Evolutionary conservation across 345 rosid genomes (phyloP), one percentile per base, ranked within the genome.

Genomic region (Arabis hirsuta): DNA sequence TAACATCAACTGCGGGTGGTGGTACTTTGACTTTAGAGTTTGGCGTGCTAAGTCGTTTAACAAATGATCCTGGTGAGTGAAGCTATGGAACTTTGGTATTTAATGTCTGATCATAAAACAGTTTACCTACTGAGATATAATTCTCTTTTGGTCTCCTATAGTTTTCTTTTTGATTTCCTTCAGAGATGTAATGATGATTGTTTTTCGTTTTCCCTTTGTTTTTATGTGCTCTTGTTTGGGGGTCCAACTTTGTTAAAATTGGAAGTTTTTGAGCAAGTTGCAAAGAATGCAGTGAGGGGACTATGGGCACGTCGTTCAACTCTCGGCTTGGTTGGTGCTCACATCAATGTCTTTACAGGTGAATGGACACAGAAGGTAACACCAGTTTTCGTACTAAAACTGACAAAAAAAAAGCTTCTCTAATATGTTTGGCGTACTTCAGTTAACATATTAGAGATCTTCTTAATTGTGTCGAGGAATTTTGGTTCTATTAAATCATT

Each of bases 361-460:
- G 99, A 91, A 90, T 95, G 99, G 99, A 95, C 99, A 45, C 99
- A 95, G 54, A 95, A 95, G 97, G 99, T 95, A 76, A 56, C 63
- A 34, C 43, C 6, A 6, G 1, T 32, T 43, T 2, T 64, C 26
- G 9, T 44, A 7, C 14, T 6, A 38, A 13, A 59, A 70, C 20
- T 60, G 14, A 19, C 34, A 36, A 51, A 14, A 51, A 14, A 36
- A 58, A 34, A 3, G 57, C 12, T 57, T 27, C 20, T 39, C 11
- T 47, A 22, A 26, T 38, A 58, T 60, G 20, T 50, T 8, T 72
- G 12, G 34, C 56, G 43, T 20, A 22, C 38, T 20, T 54, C 39
- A 62, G 55, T 38, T 7, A 54, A 9, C n/a, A 48, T 11, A 22
- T 48, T 10, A 44, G 7, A 5, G 44, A 36, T 42, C 54, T 65